Conservation (phyloP, 441 rosid genomes). For the Aleurites moluccanus region DNA sequence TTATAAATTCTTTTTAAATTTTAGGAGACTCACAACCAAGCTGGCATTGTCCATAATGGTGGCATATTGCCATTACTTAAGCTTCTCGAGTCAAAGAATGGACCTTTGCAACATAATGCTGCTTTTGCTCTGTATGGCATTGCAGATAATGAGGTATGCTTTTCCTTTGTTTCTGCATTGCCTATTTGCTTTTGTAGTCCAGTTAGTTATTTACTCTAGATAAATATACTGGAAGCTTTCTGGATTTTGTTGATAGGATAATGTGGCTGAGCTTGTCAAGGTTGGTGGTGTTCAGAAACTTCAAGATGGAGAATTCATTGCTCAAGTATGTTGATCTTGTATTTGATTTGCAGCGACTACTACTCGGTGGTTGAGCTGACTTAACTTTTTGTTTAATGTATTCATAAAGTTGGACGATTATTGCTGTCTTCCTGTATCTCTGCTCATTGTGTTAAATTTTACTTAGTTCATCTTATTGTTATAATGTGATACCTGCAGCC, state of each 20-base stretch:
- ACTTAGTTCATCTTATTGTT: background rate
- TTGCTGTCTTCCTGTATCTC: background rate
- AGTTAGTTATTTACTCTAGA: background rate
- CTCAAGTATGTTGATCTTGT: conserved; percentile 56
- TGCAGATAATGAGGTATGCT: conserved; percentile 88
- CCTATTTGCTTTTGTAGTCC: background rate
- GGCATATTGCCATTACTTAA: conserved; percentile 75
- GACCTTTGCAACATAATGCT: conserved; percentile 94
- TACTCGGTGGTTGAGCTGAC: background rate
- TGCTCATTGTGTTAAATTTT: background rate
- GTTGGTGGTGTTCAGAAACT: conserved; percentile 90
- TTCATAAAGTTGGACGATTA: background rate
- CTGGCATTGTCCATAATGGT: conserved; percentile 89
- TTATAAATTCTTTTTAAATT: background rate
- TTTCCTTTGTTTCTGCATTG: background rate
- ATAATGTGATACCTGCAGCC: conserved; percentile 47
- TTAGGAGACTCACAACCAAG: conserved; percentile 93
- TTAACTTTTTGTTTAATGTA: background rate
- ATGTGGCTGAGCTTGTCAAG: conserved; percentile 79
- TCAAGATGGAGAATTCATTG: conserved; percentile 89
- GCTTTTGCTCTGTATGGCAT: conserved; percentile 97
- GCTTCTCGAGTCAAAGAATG: conserved; percentile 90
- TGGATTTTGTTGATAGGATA: conserved; percentile 57
- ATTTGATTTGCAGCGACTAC: background rate
- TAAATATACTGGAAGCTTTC: conserved; percentile 1